Conservation (phyloP, 2,329 filamentous ascomycete genomes). For the Ophiostoma fasciatum region DNA sequence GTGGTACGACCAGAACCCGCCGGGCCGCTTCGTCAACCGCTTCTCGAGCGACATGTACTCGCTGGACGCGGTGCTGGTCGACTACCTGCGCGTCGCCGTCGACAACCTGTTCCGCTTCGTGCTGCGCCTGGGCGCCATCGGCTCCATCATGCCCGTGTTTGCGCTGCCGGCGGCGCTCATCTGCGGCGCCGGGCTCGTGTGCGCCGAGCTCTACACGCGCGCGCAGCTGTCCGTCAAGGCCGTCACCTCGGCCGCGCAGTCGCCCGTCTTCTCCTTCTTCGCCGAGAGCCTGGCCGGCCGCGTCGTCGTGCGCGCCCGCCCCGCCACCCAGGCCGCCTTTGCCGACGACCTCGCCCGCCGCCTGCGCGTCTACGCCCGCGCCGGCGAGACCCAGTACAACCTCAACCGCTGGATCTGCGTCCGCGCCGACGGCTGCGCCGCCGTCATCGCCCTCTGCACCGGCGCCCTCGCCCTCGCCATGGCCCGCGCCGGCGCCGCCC, state of each 20-base stretch:
- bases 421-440: constrained; percentile 55
- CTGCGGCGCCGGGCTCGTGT: constrained; percentile 39
- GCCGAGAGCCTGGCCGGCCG: constrained; percentile 58
- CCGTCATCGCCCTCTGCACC: constrained; percentile 50
- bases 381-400: constrained; percentile 53
- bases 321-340: constrained; percentile 52
- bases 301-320: constrained; percentile 61
- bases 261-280: constrained; percentile 68
- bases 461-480: constrained; percentile 48
- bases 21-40: constrained; percentile 19
- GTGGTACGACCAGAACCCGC: constrained; percentile 35
- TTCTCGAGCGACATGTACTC: constrained; percentile 35
- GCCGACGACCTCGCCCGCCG: constrained; percentile 52
- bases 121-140: no score
- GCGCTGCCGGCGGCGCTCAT: constrained; percentile 46
- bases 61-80: constrained; percentile 32
- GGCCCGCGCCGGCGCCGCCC: constrained; percentile 40
- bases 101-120: constrained; percentile 26
- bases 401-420: constrained; percentile 68
- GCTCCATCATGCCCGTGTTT: no score
- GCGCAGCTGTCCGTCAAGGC: constrained; percentile 62
- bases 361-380: constrained; percentile 52
- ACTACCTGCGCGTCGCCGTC: constrained; percentile 28
- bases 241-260: constrained; percentile 61
- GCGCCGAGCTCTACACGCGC: constrained; percentile 48